These are phyloP conservation scores for Microascus cirrosus DNA, from an alignment of 2,329 filamentous ascomycete species.

Conservation along the genomic window DNA sequence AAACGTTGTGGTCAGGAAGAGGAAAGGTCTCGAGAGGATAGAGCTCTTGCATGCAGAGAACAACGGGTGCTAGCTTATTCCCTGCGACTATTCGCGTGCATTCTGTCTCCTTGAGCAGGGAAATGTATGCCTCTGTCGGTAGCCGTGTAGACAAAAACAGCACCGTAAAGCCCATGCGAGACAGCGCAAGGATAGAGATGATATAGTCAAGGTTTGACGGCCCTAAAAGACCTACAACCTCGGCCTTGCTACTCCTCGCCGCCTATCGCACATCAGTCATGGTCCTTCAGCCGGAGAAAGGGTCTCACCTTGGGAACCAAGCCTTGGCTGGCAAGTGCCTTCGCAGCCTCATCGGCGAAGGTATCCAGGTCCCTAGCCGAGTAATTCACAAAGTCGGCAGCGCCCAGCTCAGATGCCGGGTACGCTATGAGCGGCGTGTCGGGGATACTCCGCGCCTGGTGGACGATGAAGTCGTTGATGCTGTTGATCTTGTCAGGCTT, in stretches of 20 bases:
- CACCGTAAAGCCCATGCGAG: slow-evolving; percentile 38
- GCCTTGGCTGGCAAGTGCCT: not conserved
- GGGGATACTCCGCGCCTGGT: not conserved
- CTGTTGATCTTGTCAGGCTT: not conserved
- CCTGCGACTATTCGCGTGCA: slow-evolving; percentile 11
- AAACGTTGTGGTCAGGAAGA: not conserved
- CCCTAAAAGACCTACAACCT: slow-evolving; percentile 29
- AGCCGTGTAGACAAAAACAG: slow-evolving; percentile 44
- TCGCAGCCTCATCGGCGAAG: not conserved
- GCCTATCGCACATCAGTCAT: not conserved
- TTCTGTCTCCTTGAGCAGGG: slow-evolving; percentile 29
- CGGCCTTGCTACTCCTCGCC: not conserved
- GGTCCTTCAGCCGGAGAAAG: not conserved
- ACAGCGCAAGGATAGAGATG: slow-evolving; percentile 38
- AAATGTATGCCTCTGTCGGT: slow-evolving; percentile 35
- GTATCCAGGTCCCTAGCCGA: not conserved
- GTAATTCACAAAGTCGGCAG: not conserved
- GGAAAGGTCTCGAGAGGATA: not conserved
- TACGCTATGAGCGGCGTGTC: not conserved
- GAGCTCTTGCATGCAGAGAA: not conserved
- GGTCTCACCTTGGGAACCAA: not conserved
- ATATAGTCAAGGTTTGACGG: slow-evolving; percentile 39
- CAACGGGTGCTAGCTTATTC: not conserved
- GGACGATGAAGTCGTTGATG: not conserved
- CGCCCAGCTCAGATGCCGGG: not conserved